Conservation (phyloP, 176 grass and related monocot genomes). For the Carex parvula region DNA sequence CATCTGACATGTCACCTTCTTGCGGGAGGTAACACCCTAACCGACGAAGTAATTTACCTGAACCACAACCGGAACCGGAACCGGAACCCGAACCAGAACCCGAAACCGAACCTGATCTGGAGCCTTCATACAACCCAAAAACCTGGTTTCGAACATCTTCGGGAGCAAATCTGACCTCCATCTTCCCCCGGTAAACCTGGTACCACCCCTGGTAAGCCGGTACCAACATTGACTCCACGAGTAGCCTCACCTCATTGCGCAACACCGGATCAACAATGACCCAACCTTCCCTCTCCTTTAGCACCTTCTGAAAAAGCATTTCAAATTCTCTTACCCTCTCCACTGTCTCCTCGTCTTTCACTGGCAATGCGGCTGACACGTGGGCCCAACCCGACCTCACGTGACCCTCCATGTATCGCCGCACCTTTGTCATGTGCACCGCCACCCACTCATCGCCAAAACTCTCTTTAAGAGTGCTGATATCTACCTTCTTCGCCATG, state of each 20-base stretch:
- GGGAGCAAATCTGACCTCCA: slow-evolving; percentile 25
- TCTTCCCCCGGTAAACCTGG: slow-evolving; percentile 11
- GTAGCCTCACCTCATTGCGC: slow-evolving; percentile 26
- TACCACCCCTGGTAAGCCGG: slow-evolving; percentile 58
- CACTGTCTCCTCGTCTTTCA: slow-evolving; percentile 32
- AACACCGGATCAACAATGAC: slow-evolving; percentile 46
- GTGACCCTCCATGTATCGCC: slow-evolving; percentile 24
- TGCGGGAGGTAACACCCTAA: neutral
- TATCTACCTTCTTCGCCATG: slow-evolving; percentile 48
- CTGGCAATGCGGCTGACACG: slow-evolving; percentile 3
- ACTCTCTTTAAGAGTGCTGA: slow-evolving; percentile 15
- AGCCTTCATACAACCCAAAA: neutral
- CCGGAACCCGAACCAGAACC: too few relatives aligned
- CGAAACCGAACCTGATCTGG: neutral
- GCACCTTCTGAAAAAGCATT: neutral
- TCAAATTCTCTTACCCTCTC: slow-evolving; percentile 22
- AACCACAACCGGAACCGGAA: neutral
- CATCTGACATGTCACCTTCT: neutral
- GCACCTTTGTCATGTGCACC: slow-evolving; percentile 27
- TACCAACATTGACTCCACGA: slow-evolving; percentile 36
- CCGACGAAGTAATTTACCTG: neutral
- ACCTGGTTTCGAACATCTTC: slow-evolving; percentile 24
- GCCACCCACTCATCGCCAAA: slow-evolving; percentile 50
- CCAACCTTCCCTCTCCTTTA: slow-evolving; percentile 37
- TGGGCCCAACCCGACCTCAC: slow-evolving; percentile 40